Evolutionary conservation across 2,329 filamentous ascomycete genomes (phyloP).

Genomic region (Xylariaceae sp.): DNA sequence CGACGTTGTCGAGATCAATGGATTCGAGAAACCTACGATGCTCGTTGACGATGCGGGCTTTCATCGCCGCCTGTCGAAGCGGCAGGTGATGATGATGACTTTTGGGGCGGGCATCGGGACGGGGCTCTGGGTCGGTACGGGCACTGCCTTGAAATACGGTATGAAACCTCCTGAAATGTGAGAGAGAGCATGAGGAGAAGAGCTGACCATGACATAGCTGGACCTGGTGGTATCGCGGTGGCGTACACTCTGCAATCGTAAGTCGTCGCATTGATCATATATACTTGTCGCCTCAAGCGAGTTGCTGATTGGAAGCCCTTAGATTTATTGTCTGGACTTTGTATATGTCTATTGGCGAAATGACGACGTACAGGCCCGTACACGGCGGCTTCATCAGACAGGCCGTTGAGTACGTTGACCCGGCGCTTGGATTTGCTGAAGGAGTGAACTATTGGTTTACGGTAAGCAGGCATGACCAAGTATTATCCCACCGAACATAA

Average conservation of each 20-base stretch:
- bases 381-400: neutral
- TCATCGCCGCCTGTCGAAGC: neutral
- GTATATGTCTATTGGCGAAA: neutral
- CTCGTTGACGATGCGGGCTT: neutral
- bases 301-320: neutral
- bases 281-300: neutral
- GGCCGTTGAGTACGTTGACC: neutral
- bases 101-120: neutral
- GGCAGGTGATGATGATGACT: neutral
- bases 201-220: neutral
- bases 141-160: neutral
- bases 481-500: too few relatives aligned
- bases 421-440: neutral
- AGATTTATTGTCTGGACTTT: neutral
- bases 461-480: too few relatives aligned
- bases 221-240: neutral
- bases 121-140: neutral
- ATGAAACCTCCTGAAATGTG: neutral
- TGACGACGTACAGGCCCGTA: neutral
- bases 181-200: neutral
- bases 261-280: neutral
- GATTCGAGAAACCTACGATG: neutral
- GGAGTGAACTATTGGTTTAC: neutral
- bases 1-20: neutral
- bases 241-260: neutral